Evolutionary conservation across 176 grass and related monocot species (phyloP).

Genomic region (Aegilops speltoides): DNA sequence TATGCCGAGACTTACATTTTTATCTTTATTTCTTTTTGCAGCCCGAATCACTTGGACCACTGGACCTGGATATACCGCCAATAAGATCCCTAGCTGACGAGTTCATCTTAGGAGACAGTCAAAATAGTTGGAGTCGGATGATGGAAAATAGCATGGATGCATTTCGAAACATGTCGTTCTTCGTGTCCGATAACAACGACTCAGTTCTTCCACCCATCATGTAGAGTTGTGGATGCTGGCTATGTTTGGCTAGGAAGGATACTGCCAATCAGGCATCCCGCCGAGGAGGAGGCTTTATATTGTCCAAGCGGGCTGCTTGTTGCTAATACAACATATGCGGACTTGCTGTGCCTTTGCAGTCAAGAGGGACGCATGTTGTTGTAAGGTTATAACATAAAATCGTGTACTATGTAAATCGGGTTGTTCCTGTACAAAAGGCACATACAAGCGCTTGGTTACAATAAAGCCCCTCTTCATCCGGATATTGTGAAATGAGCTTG

Average conservation of each 20-base stretch:
- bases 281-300: constrained; percentile 35
- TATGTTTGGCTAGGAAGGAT: constrained; percentile 31
- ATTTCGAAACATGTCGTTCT: constrained; percentile 75
- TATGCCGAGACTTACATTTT: constrained; percentile 18
- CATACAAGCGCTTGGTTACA: constrained; percentile 46
- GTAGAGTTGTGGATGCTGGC: constrained; percentile 25
- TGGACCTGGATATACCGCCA: constrained; percentile 70
- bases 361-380: constrained; percentile 33
- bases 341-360: constrained; percentile 23
- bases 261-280: neutral
- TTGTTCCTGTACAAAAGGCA: constrained; percentile 44
- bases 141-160: constrained; percentile 83
- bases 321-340: constrained; percentile 37
- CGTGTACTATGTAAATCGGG: constrained; percentile 53
- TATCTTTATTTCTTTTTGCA: constrained; percentile 31
- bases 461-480: constrained; percentile 40
- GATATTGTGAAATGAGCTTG: neutral
- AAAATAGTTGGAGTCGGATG: constrained; percentile 78
- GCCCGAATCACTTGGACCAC: constrained; percentile 89
- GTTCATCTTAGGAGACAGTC: constrained; percentile 62
- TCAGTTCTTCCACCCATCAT: constrained; percentile 42
- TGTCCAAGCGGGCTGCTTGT: constrained; percentile 37
- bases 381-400: constrained; percentile 41
- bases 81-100: constrained; percentile 61
- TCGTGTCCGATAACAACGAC: constrained; percentile 54